Conservation (phyloP, 2,329 filamentous ascomycete species). For the Plectosphaerella cucumerina region DNA sequence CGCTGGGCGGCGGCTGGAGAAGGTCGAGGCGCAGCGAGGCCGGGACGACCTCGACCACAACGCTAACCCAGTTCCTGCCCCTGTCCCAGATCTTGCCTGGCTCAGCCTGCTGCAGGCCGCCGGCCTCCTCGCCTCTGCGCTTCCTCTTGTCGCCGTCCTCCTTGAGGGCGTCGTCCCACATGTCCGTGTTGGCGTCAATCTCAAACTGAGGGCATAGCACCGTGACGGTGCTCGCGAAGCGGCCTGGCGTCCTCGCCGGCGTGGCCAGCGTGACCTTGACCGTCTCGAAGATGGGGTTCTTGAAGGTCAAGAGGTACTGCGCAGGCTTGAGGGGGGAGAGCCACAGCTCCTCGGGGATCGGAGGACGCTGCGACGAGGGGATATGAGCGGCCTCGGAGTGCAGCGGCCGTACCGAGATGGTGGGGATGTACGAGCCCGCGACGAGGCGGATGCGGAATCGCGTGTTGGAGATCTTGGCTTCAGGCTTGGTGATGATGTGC, state of each 20-base stretch:
- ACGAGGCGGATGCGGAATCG: slow-evolving; percentile 91
- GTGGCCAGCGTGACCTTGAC: slow-evolving; percentile 86
- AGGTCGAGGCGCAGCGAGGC: slow-evolving; percentile 43
- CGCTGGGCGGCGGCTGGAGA: slow-evolving; percentile 18
- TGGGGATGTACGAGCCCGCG: slow-evolving; percentile 83
- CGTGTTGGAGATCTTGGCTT: slow-evolving; percentile 82
- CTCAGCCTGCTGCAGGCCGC: slow-evolving; percentile 59
- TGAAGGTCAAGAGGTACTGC: slow-evolving; percentile 85
- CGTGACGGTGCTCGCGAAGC: slow-evolving; percentile 76
- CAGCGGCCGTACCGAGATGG: slow-evolving; percentile 67
- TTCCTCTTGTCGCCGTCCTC: slow-evolving; percentile 36
- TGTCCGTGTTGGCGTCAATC: slow-evolving; percentile 84
- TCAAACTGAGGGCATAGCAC: slow-evolving; percentile 93
- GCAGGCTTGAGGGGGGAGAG: slow-evolving; percentile 57
- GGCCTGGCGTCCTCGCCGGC: slow-evolving; percentile 71
- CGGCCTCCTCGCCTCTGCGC: slow-evolving; percentile 33
- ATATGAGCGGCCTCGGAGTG: slow-evolving; percentile 25
- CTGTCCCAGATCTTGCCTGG: slow-evolving; percentile 96
- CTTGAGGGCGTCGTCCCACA: slow-evolving; percentile 83
- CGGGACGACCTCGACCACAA: slow-evolving; percentile 86
- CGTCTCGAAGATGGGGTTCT: slow-evolving; percentile 89
- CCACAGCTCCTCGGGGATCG: slow-evolving; percentile 30
- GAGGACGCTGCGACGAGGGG: slow-evolving; percentile 16
- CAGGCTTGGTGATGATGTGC: slow-evolving; percentile 92
- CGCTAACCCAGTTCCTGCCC: slow-evolving; percentile 90